A percentile compares a stretch with the other conserved stretches of the same genome.
These are phyloP conservation scores for Nitzschia sp. DNA, from an alignment of 108 stramenopile species.

Conservation along the genomic window DNA sequence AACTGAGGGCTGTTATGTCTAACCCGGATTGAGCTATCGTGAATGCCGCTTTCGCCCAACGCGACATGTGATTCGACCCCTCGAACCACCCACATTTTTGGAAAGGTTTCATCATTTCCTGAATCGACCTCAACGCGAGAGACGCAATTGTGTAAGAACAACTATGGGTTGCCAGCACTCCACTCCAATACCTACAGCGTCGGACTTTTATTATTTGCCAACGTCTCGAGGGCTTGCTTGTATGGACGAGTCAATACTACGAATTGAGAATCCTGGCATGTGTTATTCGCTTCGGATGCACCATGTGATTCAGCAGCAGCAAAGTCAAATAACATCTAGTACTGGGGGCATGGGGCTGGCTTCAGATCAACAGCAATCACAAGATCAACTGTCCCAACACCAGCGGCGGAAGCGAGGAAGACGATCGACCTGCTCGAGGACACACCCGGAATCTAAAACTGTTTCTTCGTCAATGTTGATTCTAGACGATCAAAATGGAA, in stretches of 20 bases:
- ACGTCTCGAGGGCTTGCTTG: background rate
- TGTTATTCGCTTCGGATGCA: conserved; percentile 1
- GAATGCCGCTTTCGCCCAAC: too few species aligned
- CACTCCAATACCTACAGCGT: background rate
- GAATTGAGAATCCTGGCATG: conserved; percentile 8
- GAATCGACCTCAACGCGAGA: too few species aligned
- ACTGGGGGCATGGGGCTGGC: too few species aligned
- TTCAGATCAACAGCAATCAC: background rate
- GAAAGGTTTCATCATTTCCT: too few species aligned
- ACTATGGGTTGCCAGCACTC: conserved; percentile 16
- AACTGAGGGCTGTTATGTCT: too few species aligned
- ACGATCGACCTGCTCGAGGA: background rate
- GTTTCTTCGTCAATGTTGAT: background rate
- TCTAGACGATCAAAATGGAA: background rate
- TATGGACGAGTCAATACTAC: background rate
- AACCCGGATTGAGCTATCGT: too few species aligned
- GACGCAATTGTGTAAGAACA: too few species aligned
- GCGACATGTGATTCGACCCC: too few species aligned
- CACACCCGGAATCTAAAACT: too few species aligned
- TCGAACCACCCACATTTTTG: too few species aligned
- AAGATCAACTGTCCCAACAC: background rate
- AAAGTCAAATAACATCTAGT: too few species aligned
- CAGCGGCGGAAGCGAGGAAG: background rate
- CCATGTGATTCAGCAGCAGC: too few species aligned
- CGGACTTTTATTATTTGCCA: conserved; percentile 6